Evolutionary conservation across 768 basidiomycete species (phyloP).

Genomic region (Leccinum sublutescens): DNA sequence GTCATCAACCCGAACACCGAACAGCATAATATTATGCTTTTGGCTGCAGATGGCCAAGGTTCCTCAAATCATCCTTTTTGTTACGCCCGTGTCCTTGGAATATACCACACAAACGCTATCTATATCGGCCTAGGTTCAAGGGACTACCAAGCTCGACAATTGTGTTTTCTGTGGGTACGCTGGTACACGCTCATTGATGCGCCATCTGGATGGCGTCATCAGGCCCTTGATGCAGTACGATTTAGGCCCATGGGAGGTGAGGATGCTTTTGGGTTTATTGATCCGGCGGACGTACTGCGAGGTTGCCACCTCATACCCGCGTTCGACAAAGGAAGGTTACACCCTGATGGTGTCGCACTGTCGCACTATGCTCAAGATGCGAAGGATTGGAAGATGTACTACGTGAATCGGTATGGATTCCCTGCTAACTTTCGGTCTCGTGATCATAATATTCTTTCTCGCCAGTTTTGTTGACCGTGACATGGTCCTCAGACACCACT

Average conservation of each 20-base stretch:
- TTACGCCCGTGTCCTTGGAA: no score
- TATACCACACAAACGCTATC: no score
- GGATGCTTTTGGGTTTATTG: neutral
- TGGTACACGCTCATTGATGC: neutral
- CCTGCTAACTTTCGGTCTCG: neutral
- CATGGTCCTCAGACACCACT: neutral
- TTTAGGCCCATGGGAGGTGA: neutral
- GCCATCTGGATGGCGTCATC: neutral
- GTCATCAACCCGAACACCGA: neutral
- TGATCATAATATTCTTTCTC: neutral
- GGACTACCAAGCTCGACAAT: no score
- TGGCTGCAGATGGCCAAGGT: neutral
- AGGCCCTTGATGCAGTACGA: neutral
- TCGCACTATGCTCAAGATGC: neutral
- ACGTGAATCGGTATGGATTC: neutral
- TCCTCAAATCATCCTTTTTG: neutral
- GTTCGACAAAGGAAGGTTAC: neutral
- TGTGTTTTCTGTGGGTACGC: neutral
- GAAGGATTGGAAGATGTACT: neutral
- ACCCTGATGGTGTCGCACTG: neutral
- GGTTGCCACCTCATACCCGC: neutral
- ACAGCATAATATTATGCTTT: neutral
- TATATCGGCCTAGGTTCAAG: no score
- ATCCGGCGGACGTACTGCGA: neutral
- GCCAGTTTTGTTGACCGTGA: neutral